Conservation (phyloP, 83 land plant species). For the Thuja plicata region DNA sequence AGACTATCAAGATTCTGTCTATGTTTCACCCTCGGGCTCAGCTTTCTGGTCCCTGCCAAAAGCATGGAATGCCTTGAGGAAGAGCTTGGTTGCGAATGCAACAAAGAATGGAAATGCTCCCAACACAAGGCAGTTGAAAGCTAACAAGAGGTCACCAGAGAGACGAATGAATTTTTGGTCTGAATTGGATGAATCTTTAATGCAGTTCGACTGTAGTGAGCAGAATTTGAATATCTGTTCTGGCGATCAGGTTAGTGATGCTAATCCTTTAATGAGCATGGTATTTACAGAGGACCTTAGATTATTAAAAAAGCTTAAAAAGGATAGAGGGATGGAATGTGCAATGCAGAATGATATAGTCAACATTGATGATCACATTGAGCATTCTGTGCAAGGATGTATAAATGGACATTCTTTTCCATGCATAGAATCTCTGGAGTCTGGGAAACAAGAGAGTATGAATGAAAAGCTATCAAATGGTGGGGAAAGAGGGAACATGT, state of each 20-base stretch:
- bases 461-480: not conserved
- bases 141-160: not conserved
- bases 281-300: not conserved
- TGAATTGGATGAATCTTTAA: not conserved
- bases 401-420: not conserved
- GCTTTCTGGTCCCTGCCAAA: constrained; percentile 64
- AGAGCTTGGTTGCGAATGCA: constrained; percentile 2
- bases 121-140: not conserved
- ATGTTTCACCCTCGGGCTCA: constrained; percentile 59
- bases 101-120: not conserved
- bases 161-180: not conserved
- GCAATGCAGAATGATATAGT: not conserved
- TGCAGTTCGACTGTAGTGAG: not conserved
- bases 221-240: not conserved
- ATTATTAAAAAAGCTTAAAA: not conserved
- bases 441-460: not conserved
- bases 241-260: not conserved
- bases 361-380: not conserved
- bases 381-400: not conserved
- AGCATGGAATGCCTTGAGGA: constrained; percentile 52
- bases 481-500: not conserved
- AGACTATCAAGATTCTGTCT: constrained; percentile 59
- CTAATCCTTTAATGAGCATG: not conserved
- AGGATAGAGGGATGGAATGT: not conserved
- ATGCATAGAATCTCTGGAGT: not conserved